phyloP scores from a whole-genome alignment of 2,329 filamentous ascomycete species.

The Diaporthe ilicicola region DNA sequence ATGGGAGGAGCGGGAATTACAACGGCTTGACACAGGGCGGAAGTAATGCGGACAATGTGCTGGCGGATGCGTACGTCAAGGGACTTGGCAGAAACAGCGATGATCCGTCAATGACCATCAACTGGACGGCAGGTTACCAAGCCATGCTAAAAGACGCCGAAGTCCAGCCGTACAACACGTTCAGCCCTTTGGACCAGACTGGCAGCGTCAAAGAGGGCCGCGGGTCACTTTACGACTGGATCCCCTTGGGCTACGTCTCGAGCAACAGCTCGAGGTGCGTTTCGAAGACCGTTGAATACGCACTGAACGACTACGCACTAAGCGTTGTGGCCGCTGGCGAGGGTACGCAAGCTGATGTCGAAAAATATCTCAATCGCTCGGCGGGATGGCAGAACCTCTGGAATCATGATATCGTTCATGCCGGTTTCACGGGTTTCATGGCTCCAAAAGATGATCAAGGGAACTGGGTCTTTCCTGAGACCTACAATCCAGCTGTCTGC shows the following conservation, averaged over 20 bases:
- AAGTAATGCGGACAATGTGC: conserved; percentile 75
- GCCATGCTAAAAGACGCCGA: conserved; percentile 79
- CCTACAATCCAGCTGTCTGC: conserved; percentile 59
- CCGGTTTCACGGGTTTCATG: conserved; percentile 63
- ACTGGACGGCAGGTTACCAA: conserved; percentile 73
- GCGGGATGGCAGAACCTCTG: conserved; percentile 69
- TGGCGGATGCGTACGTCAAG: conserved; percentile 75
- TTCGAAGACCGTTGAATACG: conserved; percentile 65
- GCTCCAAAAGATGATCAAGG: conserved; percentile 61
- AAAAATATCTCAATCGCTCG: conserved; percentile 61
- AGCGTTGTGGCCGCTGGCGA: conserved; percentile 63
- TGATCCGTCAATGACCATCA: conserved; percentile 57
- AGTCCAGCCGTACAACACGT: conserved; percentile 74
- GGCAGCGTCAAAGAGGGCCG: conserved; percentile 70
- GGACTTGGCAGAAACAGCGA: conserved; percentile 67
- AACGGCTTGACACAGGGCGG: conserved; percentile 78
- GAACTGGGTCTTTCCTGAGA: conserved; percentile 46
- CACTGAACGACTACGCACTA: conserved; percentile 65
- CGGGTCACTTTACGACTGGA: conserved; percentile 70
- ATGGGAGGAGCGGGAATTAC: conserved; percentile 73
- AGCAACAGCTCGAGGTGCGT: conserved; percentile 56
- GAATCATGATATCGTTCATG: conserved; percentile 56
- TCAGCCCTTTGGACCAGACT: conserved; percentile 60
- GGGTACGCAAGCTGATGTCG: conserved; percentile 52
- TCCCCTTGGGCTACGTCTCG: conserved; percentile 64